phyloP scores from a whole-genome alignment of 1,284 basidiomycete genomes.

The Ustilago sp. region DNA sequence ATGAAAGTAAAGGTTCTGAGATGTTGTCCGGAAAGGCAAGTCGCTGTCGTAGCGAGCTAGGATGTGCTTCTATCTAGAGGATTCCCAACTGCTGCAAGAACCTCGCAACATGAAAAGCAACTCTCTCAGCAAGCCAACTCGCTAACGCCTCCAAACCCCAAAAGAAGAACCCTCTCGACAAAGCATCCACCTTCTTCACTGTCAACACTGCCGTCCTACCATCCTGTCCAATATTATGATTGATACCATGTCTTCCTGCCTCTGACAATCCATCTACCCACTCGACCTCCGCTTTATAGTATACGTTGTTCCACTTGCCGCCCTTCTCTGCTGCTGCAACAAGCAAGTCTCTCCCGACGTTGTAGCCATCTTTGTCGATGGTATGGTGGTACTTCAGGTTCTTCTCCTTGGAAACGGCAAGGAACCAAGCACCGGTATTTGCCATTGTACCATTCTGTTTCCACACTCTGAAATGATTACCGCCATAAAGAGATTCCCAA shows the following conservation, averaged over 20 bases:
- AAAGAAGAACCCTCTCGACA: slow-evolving; percentile 37
- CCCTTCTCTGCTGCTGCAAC: slow-evolving; percentile 63
- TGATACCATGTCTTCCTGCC: slow-evolving; percentile 65
- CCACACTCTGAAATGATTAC: slow-evolving; percentile 69
- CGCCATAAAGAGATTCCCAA: slow-evolving; percentile 67
- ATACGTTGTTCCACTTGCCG: slow-evolving; percentile 60
- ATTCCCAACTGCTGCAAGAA: slow-evolving; percentile 28
- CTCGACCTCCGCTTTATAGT: slow-evolving; percentile 65
- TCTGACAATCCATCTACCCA: slow-evolving; percentile 66
- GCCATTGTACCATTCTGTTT: slow-evolving; percentile 69
- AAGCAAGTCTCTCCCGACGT: slow-evolving; percentile 66
- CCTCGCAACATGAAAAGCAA: slow-evolving; percentile 21
- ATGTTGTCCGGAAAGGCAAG: background rate
- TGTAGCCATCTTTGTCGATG: slow-evolving; percentile 69
- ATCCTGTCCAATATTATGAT: slow-evolving; percentile 68
- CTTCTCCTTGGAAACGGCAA: slow-evolving; percentile 69
- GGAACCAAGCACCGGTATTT: slow-evolving; percentile 69
- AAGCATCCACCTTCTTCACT: slow-evolving; percentile 53
- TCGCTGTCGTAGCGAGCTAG: background rate
- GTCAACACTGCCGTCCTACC: slow-evolving; percentile 64
- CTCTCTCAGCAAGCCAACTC: slow-evolving; percentile 38
- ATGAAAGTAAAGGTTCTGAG: background rate
- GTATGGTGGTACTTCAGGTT: slow-evolving; percentile 65
- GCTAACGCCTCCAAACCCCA: slow-evolving; percentile 38
- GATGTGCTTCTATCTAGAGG: background rate